A percentile compares a stretch with the other conserved stretches of the same genome.
These are phyloP conservation scores for Schizophyllum amplum DNA, from an alignment of 1,284 basidiomycete genomes.

Conservation along the genomic window DNA sequence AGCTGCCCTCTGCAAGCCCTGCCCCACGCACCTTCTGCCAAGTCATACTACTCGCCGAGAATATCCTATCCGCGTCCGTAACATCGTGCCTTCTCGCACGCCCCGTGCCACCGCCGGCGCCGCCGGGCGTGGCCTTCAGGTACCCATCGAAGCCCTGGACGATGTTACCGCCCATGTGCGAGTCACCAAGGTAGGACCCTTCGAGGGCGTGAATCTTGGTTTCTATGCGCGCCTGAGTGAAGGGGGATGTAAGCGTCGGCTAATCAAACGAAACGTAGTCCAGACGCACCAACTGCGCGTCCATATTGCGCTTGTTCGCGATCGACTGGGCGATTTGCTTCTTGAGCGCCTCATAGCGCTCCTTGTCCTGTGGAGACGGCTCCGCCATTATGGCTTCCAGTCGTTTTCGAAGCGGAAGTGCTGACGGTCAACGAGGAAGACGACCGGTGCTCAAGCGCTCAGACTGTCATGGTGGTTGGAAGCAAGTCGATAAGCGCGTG, in stretches of 20 bases:
- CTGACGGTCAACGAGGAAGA: no score
- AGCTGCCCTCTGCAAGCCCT: not conserved
- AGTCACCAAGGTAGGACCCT: conserved; percentile 64
- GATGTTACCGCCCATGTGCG: conserved; percentile 74
- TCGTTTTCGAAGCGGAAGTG: no score
- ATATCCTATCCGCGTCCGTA: conserved; percentile 67
- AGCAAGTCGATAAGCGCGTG: no score
- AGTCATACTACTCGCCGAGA: conserved; percentile 70
- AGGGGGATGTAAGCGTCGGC: not conserved
- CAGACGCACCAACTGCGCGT: conserved; percentile 60
- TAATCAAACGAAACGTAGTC: not conserved
- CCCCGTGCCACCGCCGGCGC: conserved; percentile 11
- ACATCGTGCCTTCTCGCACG: conserved; percentile 65
- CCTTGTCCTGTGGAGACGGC: conserved; percentile 52
- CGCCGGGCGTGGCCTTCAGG: conserved; percentile 59
- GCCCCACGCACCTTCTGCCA: conserved; percentile 50
- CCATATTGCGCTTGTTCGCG: conserved; percentile 59
- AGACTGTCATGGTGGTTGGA: no score
- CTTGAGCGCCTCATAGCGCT: conserved; percentile 58
- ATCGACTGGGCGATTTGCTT: conserved; percentile 66
- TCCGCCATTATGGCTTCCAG: conserved; percentile 13
- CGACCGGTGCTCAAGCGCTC: no score
- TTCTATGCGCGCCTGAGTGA: conserved; percentile 56
- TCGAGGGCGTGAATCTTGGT: conserved; percentile 69
- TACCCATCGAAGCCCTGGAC: conserved; percentile 79